Evolutionary conservation across 108 stramenopile species (phyloP).

Genomic region (Aurantiochytrium sp.): DNA sequence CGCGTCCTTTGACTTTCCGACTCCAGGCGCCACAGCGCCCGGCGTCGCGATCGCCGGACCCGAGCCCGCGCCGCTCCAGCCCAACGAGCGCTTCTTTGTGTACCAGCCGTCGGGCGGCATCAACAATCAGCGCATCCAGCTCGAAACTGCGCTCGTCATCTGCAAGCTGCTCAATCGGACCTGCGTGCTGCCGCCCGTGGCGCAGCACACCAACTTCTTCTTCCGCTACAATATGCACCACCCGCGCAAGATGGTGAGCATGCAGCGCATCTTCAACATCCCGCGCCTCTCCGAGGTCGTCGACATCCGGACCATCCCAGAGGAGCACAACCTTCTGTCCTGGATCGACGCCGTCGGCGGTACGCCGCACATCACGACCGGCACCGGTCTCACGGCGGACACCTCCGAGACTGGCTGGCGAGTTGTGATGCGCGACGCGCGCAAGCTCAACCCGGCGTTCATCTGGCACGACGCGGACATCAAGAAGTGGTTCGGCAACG

Average conservation of each 20-base stretch:
- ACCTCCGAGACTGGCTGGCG: conserved; percentile 1
- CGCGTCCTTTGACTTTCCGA: not conserved
- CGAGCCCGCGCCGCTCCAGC: too few species aligned
- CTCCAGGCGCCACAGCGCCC: too few species aligned
- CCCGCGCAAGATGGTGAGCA: not conserved
- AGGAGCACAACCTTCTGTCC: not conserved
- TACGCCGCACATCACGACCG: not conserved
- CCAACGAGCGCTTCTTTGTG: not conserved
- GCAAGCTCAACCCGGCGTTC: not conserved
- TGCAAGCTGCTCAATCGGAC: not conserved
- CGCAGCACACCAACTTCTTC: conserved; percentile 3
- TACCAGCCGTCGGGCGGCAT: conserved; percentile 14
- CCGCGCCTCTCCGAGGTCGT: not conserved
- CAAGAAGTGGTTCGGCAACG: not conserved
- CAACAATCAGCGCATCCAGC: conserved; percentile 23
- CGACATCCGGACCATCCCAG: not conserved
- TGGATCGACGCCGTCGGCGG: conserved; percentile 6
- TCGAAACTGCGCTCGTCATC: not conserved
- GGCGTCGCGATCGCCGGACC: too few species aligned
- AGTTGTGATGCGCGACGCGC: conserved; percentile 24
- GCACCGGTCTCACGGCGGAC: not conserved
- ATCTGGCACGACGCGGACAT: conserved; percentile 6
- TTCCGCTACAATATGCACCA: conserved; percentile 21
- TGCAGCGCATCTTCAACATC: conserved; percentile 27
- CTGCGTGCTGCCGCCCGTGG: not conserved